phyloP scores from a whole-genome alignment of 371 early-diverging fungal species.

The Zychaea mexicana region DNA sequence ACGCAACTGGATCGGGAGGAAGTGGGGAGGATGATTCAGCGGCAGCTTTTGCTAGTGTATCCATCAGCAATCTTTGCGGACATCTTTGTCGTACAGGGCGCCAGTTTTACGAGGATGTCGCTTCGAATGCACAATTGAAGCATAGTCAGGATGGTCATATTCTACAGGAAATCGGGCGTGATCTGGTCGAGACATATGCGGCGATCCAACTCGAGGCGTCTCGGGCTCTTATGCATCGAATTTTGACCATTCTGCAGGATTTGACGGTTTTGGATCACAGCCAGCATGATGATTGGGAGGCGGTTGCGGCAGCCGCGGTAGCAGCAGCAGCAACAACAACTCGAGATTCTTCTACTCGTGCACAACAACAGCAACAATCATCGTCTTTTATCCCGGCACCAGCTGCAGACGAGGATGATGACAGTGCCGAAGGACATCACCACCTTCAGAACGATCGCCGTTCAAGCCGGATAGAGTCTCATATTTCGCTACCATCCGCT shows the following conservation, averaged over 20 bases:
- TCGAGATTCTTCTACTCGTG: background rate
- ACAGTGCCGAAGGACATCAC: background rate
- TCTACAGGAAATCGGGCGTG: conserved; percentile 20
- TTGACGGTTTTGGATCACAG: conserved; percentile 11
- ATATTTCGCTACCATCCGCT: background rate
- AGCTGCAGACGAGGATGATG: background rate
- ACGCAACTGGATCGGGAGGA: background rate
- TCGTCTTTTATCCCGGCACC: background rate
- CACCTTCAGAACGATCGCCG: background rate
- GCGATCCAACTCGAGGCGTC: conserved; percentile 21
- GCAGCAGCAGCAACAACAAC: background rate
- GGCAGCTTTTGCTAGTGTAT: conserved; percentile 19
- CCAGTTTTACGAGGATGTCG: conserved; percentile 27
- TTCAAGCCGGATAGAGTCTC: conserved; percentile 3
- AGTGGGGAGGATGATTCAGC: background rate
- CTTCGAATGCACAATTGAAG: conserved; percentile 8
- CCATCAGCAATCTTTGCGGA: conserved; percentile 12
- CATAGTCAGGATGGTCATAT: conserved; percentile 16
- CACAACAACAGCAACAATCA: background rate
- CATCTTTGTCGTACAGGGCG: conserved; percentile 20
- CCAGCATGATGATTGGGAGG: background rate
- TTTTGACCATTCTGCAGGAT: conserved; percentile 18
- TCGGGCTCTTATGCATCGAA: conserved; percentile 20
- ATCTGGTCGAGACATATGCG: conserved; percentile 17
- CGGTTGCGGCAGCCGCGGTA: background rate